Percentiles rank a stretch among this genome's conserved stretches.
These are phyloP conservation scores for Boehmeria nivea DNA, from an alignment of 306 rosid genomes.

Conservation along the genomic window DNA sequence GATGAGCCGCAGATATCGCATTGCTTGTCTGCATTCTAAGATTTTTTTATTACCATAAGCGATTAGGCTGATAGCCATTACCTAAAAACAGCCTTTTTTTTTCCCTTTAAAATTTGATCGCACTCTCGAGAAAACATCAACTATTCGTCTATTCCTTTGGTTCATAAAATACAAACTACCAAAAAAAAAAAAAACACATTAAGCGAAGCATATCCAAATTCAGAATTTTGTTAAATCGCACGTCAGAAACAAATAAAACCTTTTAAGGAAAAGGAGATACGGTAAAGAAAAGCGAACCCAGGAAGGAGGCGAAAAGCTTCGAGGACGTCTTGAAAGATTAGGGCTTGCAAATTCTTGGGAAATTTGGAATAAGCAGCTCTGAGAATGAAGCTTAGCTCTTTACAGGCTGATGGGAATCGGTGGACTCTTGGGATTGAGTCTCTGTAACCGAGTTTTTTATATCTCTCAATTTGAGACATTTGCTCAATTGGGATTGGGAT, in stretches of 20 bases:
- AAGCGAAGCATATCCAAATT: not conserved
- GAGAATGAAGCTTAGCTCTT: slow-evolving; percentile 64
- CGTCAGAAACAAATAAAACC: too few relatives aligned
- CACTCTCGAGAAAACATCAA: not conserved
- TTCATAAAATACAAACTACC: not conserved
- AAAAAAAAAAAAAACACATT: not conserved
- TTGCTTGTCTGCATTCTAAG: slow-evolving; percentile 54
- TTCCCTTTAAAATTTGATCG: too few relatives aligned
- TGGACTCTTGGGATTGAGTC: slow-evolving; percentile 39
- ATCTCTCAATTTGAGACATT: slow-evolving; percentile 57
- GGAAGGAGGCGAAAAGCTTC: slow-evolving; percentile 82
- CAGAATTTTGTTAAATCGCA: too few relatives aligned
- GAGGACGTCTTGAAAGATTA: slow-evolving; percentile 59
- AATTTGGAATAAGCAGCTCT: slow-evolving; percentile 43
- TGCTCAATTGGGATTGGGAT: not conserved
- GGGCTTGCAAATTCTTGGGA: slow-evolving; percentile 63
- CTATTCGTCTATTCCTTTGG: not conserved
- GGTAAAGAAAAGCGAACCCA: slow-evolving; percentile 50
- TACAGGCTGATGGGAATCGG: slow-evolving; percentile 60
- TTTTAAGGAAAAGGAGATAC: too few relatives aligned
- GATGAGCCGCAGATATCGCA: slow-evolving; percentile 65
- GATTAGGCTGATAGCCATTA: too few relatives aligned
- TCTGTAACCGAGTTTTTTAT: slow-evolving; percentile 39
- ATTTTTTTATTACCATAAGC: slow-evolving; percentile 10
- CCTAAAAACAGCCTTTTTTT: too few relatives aligned